Base-by-base conservation (phyloP, 2,329 filamentous ascomycete genomes). In the Ophiostoma sp. region DNA sequence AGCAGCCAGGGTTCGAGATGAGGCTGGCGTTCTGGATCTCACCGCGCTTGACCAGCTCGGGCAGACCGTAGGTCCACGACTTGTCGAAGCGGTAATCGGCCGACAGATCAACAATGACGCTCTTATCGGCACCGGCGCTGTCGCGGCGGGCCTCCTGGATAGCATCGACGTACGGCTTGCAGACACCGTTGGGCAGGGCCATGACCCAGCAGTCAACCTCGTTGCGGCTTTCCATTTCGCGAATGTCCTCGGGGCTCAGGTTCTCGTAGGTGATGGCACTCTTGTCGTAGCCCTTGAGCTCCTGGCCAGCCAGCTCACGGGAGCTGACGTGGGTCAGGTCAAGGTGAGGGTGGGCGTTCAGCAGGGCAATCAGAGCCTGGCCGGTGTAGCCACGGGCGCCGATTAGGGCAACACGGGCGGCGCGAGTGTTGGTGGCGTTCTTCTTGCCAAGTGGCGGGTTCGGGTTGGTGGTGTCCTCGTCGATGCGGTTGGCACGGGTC, bases 141-240 rank as follows among this genome's bases (percentile, higher is more conserved):
- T 25, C 75, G 79, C 89, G 87, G 73, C 89, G 89, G 42, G 87
- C 89, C 79, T 92, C 88, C 78, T 95, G 89, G 71, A 98, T 89
- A 8, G 95, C 95, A 76, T 98, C 93, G 11, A 98, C 92, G 78
- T 92, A 99, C 0, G 96, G 95, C 84, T 94, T 93, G 89, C 94
- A 98, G 69, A 97, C 94, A 75, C 93, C 93, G 80, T 98, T 99
- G 61, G 95, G 96, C 39, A 98, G 89, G 48, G 96, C 96, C 93
- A 98, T 96, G 61, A 98, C 93, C 95, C 95, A 98, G 84, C 93
- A 96, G 84, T 98, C 95, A 69, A 98, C 91, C 79, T 95, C 89
- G 70, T 93, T 92, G 42, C 91, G 90, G 80, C 92, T 91, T 75
- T 96, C 93, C 89, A 98, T 93, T 73, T 90, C 88, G 76, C 90